Percentiles rank a stretch among this genome's conserved stretches.
These are phyloP conservation scores for bread wheat (Triticum aestivum) DNA, from an alignment of 176 grass and related monocot species.

Conservation along the genomic window DNA sequence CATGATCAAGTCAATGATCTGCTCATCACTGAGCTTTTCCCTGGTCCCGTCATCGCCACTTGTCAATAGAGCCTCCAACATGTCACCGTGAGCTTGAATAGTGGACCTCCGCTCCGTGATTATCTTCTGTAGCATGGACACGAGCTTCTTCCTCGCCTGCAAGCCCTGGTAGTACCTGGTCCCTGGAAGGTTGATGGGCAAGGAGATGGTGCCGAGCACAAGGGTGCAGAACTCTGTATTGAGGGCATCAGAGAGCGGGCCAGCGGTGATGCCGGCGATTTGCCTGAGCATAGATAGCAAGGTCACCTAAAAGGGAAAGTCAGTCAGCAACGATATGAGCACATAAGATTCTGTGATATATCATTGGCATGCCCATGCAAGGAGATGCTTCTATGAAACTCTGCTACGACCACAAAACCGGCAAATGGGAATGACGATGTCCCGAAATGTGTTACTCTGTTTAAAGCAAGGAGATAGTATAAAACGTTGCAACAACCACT, in stretches of 20 bases:
- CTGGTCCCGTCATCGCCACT: constrained; percentile 47
- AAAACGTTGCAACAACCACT: constrained; percentile 35
- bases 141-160: constrained; percentile 92
- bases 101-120: constrained; percentile 58
- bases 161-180: constrained; percentile 77
- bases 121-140: constrained; percentile 70
- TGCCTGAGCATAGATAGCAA: constrained; percentile 80
- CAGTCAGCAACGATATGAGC: neutral
- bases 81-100: constrained; percentile 52
- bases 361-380: constrained; percentile 23
- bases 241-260: constrained; percentile 76
- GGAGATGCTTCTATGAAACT: neutral
- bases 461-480: constrained; percentile 21
- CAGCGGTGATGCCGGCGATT: constrained; percentile 84
- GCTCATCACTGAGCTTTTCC: constrained; percentile 66
- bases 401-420: constrained; percentile 22
- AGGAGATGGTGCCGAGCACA: constrained; percentile 84
- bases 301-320: constrained; percentile 65
- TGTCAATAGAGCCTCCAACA: constrained; percentile 64
- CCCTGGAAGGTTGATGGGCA: constrained; percentile 89
- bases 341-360: constrained; percentile 15
- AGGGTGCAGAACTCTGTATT: constrained; percentile 85
- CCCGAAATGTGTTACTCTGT: constrained; percentile 26
- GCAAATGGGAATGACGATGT: neutral
- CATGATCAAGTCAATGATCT: constrained; percentile 90